Conservation (phyloP, 2,329 filamentous ascomycete species). For the Alternaria rosae region DNA sequence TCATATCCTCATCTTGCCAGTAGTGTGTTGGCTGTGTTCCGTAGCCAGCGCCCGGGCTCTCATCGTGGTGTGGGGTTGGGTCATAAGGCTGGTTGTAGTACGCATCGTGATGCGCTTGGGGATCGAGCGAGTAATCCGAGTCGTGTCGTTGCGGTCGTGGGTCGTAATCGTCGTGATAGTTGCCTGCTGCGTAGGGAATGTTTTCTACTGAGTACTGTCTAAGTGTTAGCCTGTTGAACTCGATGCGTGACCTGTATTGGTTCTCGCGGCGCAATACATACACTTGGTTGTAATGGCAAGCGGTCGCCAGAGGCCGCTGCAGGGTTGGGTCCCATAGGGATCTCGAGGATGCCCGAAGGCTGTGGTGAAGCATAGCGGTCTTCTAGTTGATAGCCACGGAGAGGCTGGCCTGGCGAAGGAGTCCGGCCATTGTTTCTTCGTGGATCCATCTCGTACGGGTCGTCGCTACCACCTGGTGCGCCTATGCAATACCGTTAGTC, state of each 20-base stretch:
- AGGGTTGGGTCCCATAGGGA: constrained; percentile 68
- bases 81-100: constrained; percentile 88
- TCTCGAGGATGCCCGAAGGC: constrained; percentile 64
- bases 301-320: constrained; percentile 73
- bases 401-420: constrained; percentile 78
- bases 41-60: constrained; percentile 63
- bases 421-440: constrained; percentile 60
- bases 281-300: constrained; percentile 83
- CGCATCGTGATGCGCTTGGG: constrained; percentile 84
- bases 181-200: constrained; percentile 70
- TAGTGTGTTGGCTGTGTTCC: constrained; percentile 60
- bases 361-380: constrained; percentile 69
- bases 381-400: constrained; percentile 81
- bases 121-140: constrained; percentile 77
- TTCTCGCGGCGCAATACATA: constrained; percentile 56
- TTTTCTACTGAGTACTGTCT: constrained; percentile 74
- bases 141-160: constrained; percentile 57
- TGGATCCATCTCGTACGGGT: constrained; percentile 59
- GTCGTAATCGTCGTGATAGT: constrained; percentile 62
- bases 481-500: constrained; percentile 27
- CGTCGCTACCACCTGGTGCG: constrained; percentile 24
- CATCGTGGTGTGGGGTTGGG: constrained; percentile 66
- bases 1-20: constrained; percentile 74
- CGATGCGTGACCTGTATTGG: neutral
- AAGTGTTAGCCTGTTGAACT: constrained; percentile 8